A percentile compares a stretch with the other conserved stretches of the same genome.
Evolutionary conservation across 805 yeast genomes (phyloP).

Genomic region (Ogataea philodendri): DNA sequence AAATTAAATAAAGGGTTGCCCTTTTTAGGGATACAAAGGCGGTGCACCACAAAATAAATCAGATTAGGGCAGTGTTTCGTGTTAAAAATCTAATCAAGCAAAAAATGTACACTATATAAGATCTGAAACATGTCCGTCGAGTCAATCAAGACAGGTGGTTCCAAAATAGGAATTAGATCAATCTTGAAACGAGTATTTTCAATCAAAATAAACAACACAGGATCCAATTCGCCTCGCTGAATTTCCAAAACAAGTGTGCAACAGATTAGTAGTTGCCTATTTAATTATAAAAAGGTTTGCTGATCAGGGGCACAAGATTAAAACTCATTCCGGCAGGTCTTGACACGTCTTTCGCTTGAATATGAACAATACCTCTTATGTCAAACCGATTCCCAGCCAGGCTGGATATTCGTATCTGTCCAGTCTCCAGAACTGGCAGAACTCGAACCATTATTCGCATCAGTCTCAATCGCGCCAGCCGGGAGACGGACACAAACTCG

Average conservation of each 20-base stretch:
- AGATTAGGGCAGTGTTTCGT: too few relatives aligned
- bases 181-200: conserved; percentile 5
- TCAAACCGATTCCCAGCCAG: conserved; percentile 8
- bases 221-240: neutral
- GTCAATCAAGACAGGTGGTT: neutral
- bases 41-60: too few relatives aligned
- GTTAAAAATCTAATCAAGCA: conserved; percentile 17
- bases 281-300: conserved; percentile 5
- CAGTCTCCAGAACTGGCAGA: conserved; percentile 11
- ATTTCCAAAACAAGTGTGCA: conserved; percentile 11
- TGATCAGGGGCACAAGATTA: conserved; percentile 3
- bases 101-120: conserved; percentile 10
- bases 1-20: conserved; percentile 1
- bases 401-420: conserved; percentile 9
- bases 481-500: conserved; percentile 27
- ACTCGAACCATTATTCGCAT: conserved; percentile 8
- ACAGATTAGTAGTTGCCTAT: conserved; percentile 1
- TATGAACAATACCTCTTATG: conserved; percentile 16
- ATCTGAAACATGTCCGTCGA: conserved; percentile 16
- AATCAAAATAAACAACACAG: neutral
- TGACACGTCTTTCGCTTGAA: too few relatives aligned
- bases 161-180: neutral
- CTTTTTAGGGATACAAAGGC: conserved; percentile 13
- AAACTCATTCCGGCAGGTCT: neutral
- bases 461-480: conserved; percentile 14